Base-by-base conservation (phyloP, 1,139 yeast genomes). In the Kodamaea alishanica region DNA sequence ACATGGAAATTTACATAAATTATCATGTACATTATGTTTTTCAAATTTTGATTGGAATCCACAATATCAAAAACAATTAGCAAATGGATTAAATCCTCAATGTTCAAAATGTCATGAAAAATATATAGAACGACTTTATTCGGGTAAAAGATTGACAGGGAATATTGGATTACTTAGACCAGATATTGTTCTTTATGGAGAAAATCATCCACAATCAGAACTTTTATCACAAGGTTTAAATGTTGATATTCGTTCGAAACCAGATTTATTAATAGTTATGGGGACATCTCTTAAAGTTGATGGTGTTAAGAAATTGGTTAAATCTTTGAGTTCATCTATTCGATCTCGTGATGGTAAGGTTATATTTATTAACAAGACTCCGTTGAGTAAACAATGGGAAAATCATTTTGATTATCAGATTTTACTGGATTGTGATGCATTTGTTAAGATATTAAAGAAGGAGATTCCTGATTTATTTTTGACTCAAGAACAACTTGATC, bases 1-100 rank as follows among this genome's bases (percentile, higher is more conserved):
- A 30, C 98, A 92, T 55, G 98, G 98, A 1, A 90, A 88, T 58
- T 67, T 92, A 38, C 87, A 86, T 54, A 73, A 75, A 39, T 66
- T 92, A 40, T 67, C 82, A 23, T 88, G 96, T 56, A 82, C 88
- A 8, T 70, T 70, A 35, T 92, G 97, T 58, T 74, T 72, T 45
- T 55, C 69, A 32, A 64, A 63, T 23, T 79, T 69, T 49, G 69
- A 70, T 26, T 90, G 97, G 96, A 73, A 70, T 26, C 60, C 67
- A 11, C 73, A 72, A 26, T 67, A 68, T 53, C 72, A 73, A 35
- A 58, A 52, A 9, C 56, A 58, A 40, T 63, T 81, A 39, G 63
- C 69, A 32, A 61, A 63, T 15, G 89, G 89, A 1, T 65, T 62
- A 32, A 70, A 81, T 39, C 89, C 90, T 0, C 79, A 77, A 44